Percentiles rank a stretch among this genome's conserved stretches.
Conservation (phyloP, 768 basidiomycete species). For the Amylocystis lapponica region DNA sequence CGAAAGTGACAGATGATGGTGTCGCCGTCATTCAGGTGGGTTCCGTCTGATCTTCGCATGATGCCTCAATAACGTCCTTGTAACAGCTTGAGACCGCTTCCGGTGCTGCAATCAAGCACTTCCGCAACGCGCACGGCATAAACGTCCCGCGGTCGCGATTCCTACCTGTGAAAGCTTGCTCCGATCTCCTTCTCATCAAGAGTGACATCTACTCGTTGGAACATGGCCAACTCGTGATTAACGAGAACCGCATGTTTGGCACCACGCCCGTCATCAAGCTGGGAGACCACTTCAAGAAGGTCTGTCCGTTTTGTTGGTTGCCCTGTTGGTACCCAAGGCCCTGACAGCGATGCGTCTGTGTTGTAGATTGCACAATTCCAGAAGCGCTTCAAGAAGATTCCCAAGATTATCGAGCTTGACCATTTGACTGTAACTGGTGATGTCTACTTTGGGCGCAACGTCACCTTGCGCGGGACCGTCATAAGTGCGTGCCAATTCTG, state of each 20-base stretch:
- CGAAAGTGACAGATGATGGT: slow-evolving; percentile 82
- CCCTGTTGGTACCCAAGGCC: neutral
- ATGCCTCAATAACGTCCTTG: neutral
- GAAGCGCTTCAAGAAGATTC: slow-evolving; percentile 93
- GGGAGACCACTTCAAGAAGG: slow-evolving; percentile 96
- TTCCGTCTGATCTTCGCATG: neutral
- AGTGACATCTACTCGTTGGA: slow-evolving; percentile 87
- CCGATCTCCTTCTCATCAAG: slow-evolving; percentile 84
- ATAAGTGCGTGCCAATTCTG: slow-evolving; percentile 43
- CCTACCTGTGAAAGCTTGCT: slow-evolving; percentile 88
- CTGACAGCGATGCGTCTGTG: neutral
- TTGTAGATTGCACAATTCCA: slow-evolving; percentile 78
- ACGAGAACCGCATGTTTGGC: slow-evolving; percentile 74
- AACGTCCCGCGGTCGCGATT: slow-evolving; percentile 94
- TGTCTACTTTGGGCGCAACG: slow-evolving; percentile 84
- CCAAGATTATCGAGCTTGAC: slow-evolving; percentile 85
- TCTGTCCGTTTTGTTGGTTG: slow-evolving; percentile 23
- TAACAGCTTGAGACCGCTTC: slow-evolving; percentile 51
- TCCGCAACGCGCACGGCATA: slow-evolving; percentile 86
- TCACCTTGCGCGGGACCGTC: slow-evolving; percentile 84
- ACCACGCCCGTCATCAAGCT: slow-evolving; percentile 95
- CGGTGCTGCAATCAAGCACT: slow-evolving; percentile 92
- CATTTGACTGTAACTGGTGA: slow-evolving; percentile 93
- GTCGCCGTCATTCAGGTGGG: slow-evolving; percentile 73
- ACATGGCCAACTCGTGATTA: slow-evolving; percentile 86